These are phyloP conservation scores for Tulasnella sp. DNA, from an alignment of 768 basidiomycete species.

Conservation along the genomic window DNA sequence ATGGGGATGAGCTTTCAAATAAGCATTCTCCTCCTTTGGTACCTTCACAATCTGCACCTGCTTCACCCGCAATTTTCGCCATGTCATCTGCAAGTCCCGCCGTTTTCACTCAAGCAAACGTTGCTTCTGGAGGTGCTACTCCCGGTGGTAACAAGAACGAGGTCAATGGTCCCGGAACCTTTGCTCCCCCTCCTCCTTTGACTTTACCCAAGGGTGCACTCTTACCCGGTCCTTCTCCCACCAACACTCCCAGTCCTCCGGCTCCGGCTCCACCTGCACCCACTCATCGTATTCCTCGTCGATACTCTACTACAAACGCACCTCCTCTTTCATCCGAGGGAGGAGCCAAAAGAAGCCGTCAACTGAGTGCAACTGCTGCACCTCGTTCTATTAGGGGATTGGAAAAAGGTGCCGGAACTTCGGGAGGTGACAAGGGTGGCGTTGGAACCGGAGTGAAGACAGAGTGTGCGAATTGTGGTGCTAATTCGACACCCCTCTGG, in stretches of 20 bases:
- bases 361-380: constrained; percentile 8
- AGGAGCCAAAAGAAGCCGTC: constrained; percentile 8
- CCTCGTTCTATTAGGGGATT: constrained; percentile 6
- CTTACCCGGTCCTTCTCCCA: constrained; percentile 11
- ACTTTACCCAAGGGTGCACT: constrained; percentile 10
- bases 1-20: constrained; percentile 1
- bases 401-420: constrained; percentile 26
- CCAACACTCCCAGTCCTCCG: constrained; percentile 8
- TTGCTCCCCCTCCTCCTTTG: constrained; percentile 9
- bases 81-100: background rate
- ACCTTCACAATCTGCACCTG: constrained; percentile 11
- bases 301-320: constrained; percentile 14
- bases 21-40: constrained; percentile 7
- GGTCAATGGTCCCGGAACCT: background rate
- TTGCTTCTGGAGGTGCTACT: background rate
- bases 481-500: constrained; percentile 82
- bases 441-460: constrained; percentile 62
- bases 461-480: constrained; percentile 79
- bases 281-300: background rate
- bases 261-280: constrained; percentile 6
- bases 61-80: constrained; percentile 8
- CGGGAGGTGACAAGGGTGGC: constrained; percentile 40
- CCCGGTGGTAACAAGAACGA: background rate
- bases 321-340: constrained; percentile 5
- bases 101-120: too few species aligned